Base-by-base conservation (phyloP, 2,329 filamentous ascomycete species). In the Colletotrichum cuscutae region DNA sequence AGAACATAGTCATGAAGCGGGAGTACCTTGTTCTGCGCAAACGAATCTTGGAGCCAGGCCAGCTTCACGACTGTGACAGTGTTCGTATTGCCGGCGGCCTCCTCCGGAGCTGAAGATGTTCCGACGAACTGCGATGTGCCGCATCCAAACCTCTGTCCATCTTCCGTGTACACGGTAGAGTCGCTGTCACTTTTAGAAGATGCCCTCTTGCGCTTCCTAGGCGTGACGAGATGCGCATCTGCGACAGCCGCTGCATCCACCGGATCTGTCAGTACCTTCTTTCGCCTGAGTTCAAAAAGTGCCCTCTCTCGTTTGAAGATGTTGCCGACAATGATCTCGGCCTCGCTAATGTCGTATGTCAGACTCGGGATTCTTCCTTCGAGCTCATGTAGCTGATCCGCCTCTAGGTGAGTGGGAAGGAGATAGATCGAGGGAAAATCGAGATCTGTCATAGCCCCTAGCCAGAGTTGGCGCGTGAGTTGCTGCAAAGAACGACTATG, bases 241-340 rank as follows among this genome's bases (percentile, higher is more conserved):
- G 46, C 7, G n/a, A 42, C 32, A 6, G 58, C 28, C 24, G 59
- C 49, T 24, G 46, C 69, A 8, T 78, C 70, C 3, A 85, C 76
- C 70, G 91, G 89, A 67, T 89, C 85, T 0, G 91, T 90, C 53
- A 82, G 80, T 2, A 98, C 76, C 15, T 90, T 91, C 58, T 90
- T 88, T 7, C 89, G 88, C 65, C 94, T 88, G 73, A 98, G 84
- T 82, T 98, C 96, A 77, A 97, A 91, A 59, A 89, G 86, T 1
- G 94, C 94, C 22, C 96, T 89, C 77, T 90, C 88, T 75, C 89
- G 91, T 68, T 90, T 92, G 0, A 87, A 86, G 42, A 97, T 87
- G 76, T 91, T 94, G 2, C 93, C 95, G 35, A 98, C 80, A 2
- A 98, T 86, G 3, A 98, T 81, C 5, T 89, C 86, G 1, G 95